These are phyloP conservation scores for Graphilbum ipis-grandicollis DNA, from an alignment of 2,329 filamentous ascomycete species.

Conservation along the genomic window DNA sequence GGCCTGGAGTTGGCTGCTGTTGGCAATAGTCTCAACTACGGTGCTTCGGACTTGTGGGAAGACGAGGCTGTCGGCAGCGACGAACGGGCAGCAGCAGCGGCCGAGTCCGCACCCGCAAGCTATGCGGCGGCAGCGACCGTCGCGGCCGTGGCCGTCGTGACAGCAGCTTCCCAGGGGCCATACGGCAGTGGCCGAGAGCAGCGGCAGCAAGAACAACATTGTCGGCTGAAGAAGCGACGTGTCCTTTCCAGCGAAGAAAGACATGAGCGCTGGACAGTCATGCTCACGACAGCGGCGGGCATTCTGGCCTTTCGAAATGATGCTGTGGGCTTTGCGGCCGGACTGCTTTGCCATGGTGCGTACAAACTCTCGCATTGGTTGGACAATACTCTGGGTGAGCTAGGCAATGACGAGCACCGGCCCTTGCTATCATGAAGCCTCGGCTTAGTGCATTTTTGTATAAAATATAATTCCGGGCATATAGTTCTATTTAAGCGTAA, in stretches of 20 bases:
- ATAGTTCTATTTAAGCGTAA: too few species aligned
- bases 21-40: conserved; percentile 68
- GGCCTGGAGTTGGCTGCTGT: conserved; percentile 78
- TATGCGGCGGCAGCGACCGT: not conserved
- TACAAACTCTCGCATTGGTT: conserved; percentile 30
- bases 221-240: conserved; percentile 27
- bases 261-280: conserved; percentile 66
- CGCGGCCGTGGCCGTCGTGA: conserved; percentile 5
- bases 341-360: conserved; percentile 60
- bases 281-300: conserved; percentile 73
- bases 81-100: too few species aligned
- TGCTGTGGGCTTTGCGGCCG: conserved; percentile 69
- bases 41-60: conserved; percentile 39
- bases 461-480: too few species aligned
- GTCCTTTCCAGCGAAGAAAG: conserved; percentile 49
- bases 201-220: too few species aligned
- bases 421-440: conserved; percentile 15
- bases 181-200: too few species aligned
- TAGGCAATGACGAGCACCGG: conserved; percentile 13
- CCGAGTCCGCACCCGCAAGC: too few species aligned
- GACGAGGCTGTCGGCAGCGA: conserved; percentile 9
- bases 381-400: not conserved
- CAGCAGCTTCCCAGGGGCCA: too few species aligned
- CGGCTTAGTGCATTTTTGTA: too few species aligned
- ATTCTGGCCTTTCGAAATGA: conserved; percentile 82